Evolutionary conservation across 768 basidiomycete species (phyloP).

Genomic region (Suillus sp.): DNA sequence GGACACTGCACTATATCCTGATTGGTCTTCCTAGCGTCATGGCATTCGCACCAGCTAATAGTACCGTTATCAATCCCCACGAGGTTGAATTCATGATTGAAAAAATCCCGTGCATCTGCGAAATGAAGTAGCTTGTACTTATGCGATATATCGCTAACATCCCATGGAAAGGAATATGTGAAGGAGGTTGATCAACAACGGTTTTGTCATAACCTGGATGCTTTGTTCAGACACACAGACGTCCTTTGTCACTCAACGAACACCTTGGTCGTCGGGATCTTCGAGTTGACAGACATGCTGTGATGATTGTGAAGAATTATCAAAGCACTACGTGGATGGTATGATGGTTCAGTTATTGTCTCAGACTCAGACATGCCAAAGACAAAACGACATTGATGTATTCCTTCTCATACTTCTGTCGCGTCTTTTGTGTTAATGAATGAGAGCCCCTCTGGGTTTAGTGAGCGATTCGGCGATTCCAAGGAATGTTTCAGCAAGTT

Average conservation of each 20-base stretch:
- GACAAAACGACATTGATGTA: background rate
- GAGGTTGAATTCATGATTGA: background rate
- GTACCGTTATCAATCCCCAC: background rate
- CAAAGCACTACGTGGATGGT: background rate
- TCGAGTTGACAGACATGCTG: background rate
- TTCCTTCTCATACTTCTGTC: background rate
- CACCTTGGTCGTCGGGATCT: background rate
- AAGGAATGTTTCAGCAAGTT: slow-evolving; percentile 58
- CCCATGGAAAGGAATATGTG: background rate
- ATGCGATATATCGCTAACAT: background rate
- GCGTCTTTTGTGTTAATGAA: slow-evolving; percentile 19
- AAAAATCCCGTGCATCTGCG: background rate
- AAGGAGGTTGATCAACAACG: background rate
- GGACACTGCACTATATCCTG: background rate
- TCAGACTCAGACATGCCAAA: background rate
- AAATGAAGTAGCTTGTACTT: background rate
- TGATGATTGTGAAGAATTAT: background rate
- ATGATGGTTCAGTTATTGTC: background rate
- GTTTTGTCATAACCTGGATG: background rate
- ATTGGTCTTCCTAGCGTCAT: background rate
- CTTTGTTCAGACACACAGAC: background rate
- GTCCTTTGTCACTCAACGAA: background rate
- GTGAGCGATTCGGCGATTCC: slow-evolving; percentile 58
- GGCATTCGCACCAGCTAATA: background rate
- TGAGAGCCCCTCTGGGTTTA: slow-evolving; percentile 55